Evolutionary conservation across 176 grass and related monocot genomes (phyloP).

Genomic region (Avena insularis): DNA sequence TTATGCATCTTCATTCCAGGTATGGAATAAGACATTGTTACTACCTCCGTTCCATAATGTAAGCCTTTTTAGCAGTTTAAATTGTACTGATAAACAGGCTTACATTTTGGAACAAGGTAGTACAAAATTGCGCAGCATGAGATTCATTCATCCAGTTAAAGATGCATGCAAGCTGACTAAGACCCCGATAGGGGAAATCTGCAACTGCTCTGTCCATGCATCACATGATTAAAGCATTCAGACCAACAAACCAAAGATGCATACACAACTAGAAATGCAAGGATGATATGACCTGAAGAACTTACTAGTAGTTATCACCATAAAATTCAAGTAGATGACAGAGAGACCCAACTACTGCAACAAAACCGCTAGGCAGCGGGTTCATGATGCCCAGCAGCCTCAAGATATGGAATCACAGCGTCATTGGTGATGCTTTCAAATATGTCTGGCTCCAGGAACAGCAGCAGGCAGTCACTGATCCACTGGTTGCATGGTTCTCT

Average conservation of each 20-base stretch:
- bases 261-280: background rate
- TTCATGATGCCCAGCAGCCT: background rate
- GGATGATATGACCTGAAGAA: background rate
- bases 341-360: background rate
- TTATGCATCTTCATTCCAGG: background rate
- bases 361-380: background rate
- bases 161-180: background rate
- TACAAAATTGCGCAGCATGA: background rate
- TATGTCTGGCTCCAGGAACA: conserved; percentile 40
- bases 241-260: conserved; percentile 6
- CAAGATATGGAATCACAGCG: conserved; percentile 30
- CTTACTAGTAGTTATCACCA: background rate
- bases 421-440: conserved; percentile 44
- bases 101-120: too few species aligned
- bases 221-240: background rate
- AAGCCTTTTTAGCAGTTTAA: too few species aligned
- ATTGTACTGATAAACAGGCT: too few species aligned
- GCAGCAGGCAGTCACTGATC: conserved; percentile 49
- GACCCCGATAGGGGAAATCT: background rate
- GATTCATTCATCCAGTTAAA: background rate
- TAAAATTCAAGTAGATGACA: background rate
- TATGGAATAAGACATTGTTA: background rate
- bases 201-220: background rate
- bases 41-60: too few species aligned
- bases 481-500: conserved; percentile 44